Percentiles rank a stretch among this genome's conserved stretches.
phyloP scores from a whole-genome alignment of 257 asterid species.

The Pogostemon cablin region DNA sequence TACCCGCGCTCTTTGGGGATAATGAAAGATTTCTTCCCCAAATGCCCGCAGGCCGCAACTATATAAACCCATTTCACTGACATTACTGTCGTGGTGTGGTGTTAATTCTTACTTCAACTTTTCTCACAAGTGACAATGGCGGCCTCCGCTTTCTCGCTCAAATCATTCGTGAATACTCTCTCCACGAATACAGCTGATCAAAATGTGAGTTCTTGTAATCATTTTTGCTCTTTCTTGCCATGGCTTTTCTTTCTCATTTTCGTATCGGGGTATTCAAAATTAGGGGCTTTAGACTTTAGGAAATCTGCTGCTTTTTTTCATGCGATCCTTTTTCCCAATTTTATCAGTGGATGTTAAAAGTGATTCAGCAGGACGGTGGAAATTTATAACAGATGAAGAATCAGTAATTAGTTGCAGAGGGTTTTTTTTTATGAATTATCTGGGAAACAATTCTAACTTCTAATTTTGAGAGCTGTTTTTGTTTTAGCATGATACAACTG shows the following conservation, averaged over 20 bases:
- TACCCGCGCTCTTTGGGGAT: too few relatives aligned
- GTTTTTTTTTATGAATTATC: not conserved
- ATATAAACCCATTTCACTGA: too few relatives aligned
- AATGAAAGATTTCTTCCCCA: too few relatives aligned
- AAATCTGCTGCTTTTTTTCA: conserved; percentile 18
- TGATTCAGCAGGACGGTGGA: too few relatives aligned
- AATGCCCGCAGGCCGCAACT: too few relatives aligned
- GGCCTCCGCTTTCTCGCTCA: conserved; percentile 50
- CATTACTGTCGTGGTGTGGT: not conserved
- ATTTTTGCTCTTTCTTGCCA: not conserved
- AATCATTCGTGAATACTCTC: conserved; percentile 37
- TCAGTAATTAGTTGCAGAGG: too few relatives aligned
- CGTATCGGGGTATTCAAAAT: not conserved
- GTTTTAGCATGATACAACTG: not conserved
- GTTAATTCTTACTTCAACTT: not conserved
- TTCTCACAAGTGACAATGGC: conserved; percentile 43
- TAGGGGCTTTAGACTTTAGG: conserved; percentile 18
- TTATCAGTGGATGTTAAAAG: too few relatives aligned
- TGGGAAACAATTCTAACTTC: not conserved
- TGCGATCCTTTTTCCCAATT: not conserved
- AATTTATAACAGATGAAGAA: too few relatives aligned
- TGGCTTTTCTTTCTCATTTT: not conserved
- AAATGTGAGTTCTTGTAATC: conserved; percentile 41
- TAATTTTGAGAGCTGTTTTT: not conserved
- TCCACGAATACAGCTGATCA: conserved; percentile 38